These are phyloP conservation scores for Bolboschoenoplectus hybrid DNA, from an alignment of 202 grass and related monocot genomes.

Conservation along the genomic window DNA sequence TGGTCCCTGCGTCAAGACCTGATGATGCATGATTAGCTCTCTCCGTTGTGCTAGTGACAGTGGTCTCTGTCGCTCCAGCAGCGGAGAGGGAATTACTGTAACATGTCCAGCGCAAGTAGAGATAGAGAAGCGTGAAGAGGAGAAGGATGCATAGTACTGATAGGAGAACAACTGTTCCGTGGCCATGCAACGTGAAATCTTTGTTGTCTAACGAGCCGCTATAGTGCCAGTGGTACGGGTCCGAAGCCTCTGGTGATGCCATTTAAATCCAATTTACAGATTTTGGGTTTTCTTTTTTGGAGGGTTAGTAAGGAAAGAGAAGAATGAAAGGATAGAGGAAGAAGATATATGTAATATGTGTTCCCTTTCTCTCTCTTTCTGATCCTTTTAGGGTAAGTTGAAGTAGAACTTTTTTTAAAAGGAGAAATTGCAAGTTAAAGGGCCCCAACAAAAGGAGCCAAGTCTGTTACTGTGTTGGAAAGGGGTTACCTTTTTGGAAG, in stretches of 20 bases:
- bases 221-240: slow-evolving; percentile 50
- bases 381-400: background rate
- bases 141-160: slow-evolving; percentile 50
- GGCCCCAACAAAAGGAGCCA: background rate
- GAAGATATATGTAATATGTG: background rate
- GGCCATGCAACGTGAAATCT: slow-evolving; percentile 60
- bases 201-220: slow-evolving; percentile 55
- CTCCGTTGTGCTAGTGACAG: background rate
- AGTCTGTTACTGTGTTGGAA: background rate
- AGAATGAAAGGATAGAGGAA: slow-evolving; percentile 28
- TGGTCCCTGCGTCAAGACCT: slow-evolving; percentile 49
- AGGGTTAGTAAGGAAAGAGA: slow-evolving; percentile 20
- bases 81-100: slow-evolving; percentile 30
- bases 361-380: slow-evolving; percentile 39
- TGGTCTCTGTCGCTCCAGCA: background rate
- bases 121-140: slow-evolving; percentile 51
- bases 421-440: slow-evolving; percentile 12
- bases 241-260: slow-evolving; percentile 54
- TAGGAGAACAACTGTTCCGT: slow-evolving; percentile 48
- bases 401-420: slow-evolving; percentile 20
- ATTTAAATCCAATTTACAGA: slow-evolving; percentile 39
- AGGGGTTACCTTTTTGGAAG: slow-evolving; percentile 20
- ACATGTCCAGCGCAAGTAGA: slow-evolving; percentile 72
- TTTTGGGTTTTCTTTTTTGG: slow-evolving; percentile 9
- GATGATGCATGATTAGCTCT: background rate